phyloP scores from a whole-genome alignment of 2,329 filamentous ascomycete species.

The Sporothrix sp. region DNA sequence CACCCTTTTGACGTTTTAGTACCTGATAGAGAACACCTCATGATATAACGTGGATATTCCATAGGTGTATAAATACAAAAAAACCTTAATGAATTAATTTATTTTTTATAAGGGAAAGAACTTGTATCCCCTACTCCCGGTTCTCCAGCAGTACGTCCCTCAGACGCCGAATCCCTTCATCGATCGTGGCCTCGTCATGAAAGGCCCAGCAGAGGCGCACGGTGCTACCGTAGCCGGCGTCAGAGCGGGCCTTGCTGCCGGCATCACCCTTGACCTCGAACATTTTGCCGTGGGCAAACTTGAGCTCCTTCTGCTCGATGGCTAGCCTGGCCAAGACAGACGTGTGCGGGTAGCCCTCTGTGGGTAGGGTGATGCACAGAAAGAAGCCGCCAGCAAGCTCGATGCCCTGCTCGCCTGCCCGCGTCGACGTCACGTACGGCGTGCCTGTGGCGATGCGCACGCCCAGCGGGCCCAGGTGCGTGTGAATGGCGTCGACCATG shows the following conservation, averaged over 20 bases:
- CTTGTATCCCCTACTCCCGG: too few relatives aligned
- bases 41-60: too few relatives aligned
- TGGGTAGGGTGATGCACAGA: slow-evolving; percentile 50
- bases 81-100: too few relatives aligned
- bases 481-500: slow-evolving; percentile 12
- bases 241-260: slow-evolving; percentile 20
- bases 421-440: background rate
- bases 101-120: too few relatives aligned
- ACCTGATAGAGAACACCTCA: too few relatives aligned
- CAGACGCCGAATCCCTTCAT: slow-evolving; percentile 46
- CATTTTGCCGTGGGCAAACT: slow-evolving; percentile 44
- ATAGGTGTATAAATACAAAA: too few relatives aligned
- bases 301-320: slow-evolving; percentile 44
- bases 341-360: slow-evolving; percentile 16
- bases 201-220: slow-evolving; percentile 48
- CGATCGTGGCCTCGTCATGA: slow-evolving; percentile 44
- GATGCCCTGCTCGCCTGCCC: background rate
- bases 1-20: too few relatives aligned
- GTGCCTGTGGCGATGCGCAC: slow-evolving; percentile 2
- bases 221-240: slow-evolving; percentile 35
- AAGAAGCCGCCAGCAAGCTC: slow-evolving; percentile 51
- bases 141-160: slow-evolving; percentile 1
- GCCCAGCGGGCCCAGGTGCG: slow-evolving; percentile 8
- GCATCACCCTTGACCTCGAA: slow-evolving; percentile 37
- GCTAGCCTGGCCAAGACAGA: slow-evolving; percentile 30